Evolutionary conservation across 495 filamentous ascomycete species (phyloP).

Genomic region (Penicillium subrubescens): DNA sequence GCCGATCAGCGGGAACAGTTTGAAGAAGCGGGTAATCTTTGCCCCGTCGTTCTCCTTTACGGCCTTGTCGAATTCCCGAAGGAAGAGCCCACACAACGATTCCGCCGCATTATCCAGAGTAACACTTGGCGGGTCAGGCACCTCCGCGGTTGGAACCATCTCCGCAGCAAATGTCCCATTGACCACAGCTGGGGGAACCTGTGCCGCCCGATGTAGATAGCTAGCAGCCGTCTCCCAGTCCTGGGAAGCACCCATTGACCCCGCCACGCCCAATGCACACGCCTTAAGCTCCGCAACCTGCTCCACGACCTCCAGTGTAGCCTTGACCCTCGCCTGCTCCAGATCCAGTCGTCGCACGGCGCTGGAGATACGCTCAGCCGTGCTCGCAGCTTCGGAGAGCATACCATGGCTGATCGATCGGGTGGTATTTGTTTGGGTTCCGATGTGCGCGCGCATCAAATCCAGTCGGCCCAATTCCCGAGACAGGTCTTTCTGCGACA

Average conservation of each 20-base stretch:
- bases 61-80: constrained; percentile 94
- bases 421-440: constrained; percentile 82
- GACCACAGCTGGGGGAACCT: constrained; percentile 77
- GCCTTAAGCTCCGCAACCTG: constrained; percentile 95
- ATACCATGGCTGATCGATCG: constrained; percentile 83
- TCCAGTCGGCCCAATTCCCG: constrained; percentile 87
- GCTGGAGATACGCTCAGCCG: constrained; percentile 81
- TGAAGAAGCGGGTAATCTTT: constrained; percentile 94
- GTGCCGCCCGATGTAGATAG: constrained; percentile 79
- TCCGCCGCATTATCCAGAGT: constrained; percentile 87
- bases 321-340: constrained; percentile 86
- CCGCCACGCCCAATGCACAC: constrained; percentile 91
- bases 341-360: constrained; percentile 84
- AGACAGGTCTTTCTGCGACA: constrained; percentile 79
- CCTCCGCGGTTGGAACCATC: constrained; percentile 93
- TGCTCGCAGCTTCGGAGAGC: constrained; percentile 79
- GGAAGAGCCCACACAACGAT: constrained; percentile 82
- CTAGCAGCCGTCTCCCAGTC: constrained; percentile 97
- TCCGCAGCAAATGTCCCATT: constrained; percentile 86
- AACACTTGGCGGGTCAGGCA: constrained; percentile 85
- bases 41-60: constrained; percentile 80
- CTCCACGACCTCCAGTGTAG: constrained; percentile 89
- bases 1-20: constrained; percentile 93
- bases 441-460: constrained; percentile 82
- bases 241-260: constrained; percentile 95